phyloP scores from a whole-genome alignment of 352 stramenopile genomes.

The Globisporangium alternatum region DNA sequence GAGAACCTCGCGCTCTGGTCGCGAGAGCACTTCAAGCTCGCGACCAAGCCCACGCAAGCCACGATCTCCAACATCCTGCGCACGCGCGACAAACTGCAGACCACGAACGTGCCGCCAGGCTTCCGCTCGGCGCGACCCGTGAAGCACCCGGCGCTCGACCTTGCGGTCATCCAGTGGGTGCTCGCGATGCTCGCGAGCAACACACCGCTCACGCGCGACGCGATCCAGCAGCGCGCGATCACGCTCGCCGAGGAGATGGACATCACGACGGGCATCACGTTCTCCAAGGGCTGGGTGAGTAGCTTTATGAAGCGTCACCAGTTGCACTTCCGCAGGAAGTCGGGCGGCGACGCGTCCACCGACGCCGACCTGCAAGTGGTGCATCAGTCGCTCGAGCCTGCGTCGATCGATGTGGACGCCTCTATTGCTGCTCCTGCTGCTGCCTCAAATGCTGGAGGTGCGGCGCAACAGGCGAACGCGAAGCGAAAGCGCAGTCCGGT shows the following conservation, averaged over 20 bases:
- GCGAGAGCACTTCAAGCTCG: slow-evolving; percentile 46
- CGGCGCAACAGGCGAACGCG: background rate
- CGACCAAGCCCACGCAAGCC: slow-evolving; percentile 48
- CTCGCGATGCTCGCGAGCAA: slow-evolving; percentile 26
- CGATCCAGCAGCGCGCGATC: slow-evolving; percentile 35
- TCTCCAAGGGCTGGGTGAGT: slow-evolving; percentile 63
- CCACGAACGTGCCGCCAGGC: slow-evolving; percentile 32
- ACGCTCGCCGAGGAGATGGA: slow-evolving; percentile 37
- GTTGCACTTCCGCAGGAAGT: slow-evolving; percentile 32
- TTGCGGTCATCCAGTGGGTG: slow-evolving; percentile 44
- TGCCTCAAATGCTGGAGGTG: background rate
- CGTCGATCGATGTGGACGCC: background rate
- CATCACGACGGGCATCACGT: slow-evolving; percentile 34
- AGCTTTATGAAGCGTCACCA: slow-evolving; percentile 61
- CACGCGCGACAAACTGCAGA: slow-evolving; percentile 41
- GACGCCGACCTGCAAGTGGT: slow-evolving; percentile 15
- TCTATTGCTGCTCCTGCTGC: background rate
- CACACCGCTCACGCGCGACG: slow-evolving; percentile 24
- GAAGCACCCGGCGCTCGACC: slow-evolving; percentile 52
- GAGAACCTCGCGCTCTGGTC: slow-evolving; percentile 50
- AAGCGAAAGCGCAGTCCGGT: slow-evolving; percentile 1
- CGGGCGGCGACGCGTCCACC: background rate
- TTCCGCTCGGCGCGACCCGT: slow-evolving; percentile 44
- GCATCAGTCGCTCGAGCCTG: slow-evolving; percentile 14
- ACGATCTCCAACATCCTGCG: slow-evolving; percentile 68